A percentile compares a stretch with the other conserved stretches of the same genome.
Conservation (phyloP, 805 yeast genomes). For the Teunomyces gatunensis region DNA sequence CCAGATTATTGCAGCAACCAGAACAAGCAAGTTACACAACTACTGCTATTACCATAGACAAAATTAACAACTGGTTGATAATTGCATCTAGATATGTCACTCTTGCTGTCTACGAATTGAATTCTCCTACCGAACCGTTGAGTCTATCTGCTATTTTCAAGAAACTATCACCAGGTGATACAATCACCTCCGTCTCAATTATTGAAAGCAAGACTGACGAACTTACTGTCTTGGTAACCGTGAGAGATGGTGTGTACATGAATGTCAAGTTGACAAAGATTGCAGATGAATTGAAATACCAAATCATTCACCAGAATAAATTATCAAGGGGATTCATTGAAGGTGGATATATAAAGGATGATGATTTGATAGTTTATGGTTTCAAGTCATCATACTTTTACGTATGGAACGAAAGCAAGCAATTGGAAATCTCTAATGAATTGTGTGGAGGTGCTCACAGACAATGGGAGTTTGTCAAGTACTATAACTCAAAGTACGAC, state of each 20-base stretch:
- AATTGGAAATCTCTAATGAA: conserved; percentile 65
- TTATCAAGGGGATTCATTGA: conserved; percentile 77
- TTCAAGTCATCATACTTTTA: conserved; percentile 78
- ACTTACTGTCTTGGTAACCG: conserved; percentile 45
- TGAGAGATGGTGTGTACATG: conserved; percentile 66
- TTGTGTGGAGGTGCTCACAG: conserved; percentile 92
- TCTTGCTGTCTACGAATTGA: conserved; percentile 50
- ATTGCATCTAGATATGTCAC: conserved; percentile 76
- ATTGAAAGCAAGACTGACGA: conserved; percentile 23
- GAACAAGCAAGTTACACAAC: conserved; percentile 51
- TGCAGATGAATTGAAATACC: conserved; percentile 12
- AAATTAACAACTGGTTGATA: conserved; percentile 39
- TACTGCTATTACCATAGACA: conserved; percentile 52
- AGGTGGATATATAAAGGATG: conserved; percentile 52
- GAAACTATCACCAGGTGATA: conserved; percentile 62
- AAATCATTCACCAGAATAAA: conserved; percentile 54
- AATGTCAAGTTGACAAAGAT: conserved; percentile 25
- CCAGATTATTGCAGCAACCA: conserved; percentile 35
- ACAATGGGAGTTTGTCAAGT: conserved; percentile 58
- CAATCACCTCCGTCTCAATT: conserved; percentile 54
- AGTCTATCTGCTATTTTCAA: conserved; percentile 27
- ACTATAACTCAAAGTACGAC: conserved; percentile 14
- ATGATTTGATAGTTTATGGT: conserved; percentile 66
- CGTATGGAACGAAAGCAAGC: conserved; percentile 77
- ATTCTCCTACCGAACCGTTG: conserved; percentile 12